A percentile compares a stretch with the other conserved stretches of the same genome.
These are phyloP conservation scores for Ascochyta pisi DNA, from an alignment of 2,329 filamentous ascomycete genomes.

Conservation along the genomic window DNA sequence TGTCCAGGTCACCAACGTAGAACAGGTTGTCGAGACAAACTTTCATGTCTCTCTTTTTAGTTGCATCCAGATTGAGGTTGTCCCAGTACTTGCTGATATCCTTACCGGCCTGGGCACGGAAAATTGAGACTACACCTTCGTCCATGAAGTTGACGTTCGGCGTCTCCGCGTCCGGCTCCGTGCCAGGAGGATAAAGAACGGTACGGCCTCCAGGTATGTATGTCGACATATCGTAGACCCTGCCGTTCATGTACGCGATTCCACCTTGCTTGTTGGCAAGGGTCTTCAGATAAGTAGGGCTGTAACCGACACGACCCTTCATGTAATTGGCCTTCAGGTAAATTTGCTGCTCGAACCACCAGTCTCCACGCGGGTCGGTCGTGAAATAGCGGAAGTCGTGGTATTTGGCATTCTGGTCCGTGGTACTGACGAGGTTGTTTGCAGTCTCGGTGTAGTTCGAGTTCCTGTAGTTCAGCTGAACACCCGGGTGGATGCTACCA, in stretches of 20 bases:
- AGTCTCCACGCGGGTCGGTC: conserved; percentile 83
- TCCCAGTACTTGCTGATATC: conserved; percentile 89
- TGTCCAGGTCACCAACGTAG: conserved; percentile 91
- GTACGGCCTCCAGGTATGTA: conserved; percentile 79
- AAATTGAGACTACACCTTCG: conserved; percentile 73
- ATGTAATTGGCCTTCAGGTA: conserved; percentile 79
- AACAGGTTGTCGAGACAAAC: conserved; percentile 92
- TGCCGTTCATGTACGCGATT: conserved; percentile 78
- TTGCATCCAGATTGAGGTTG: conserved; percentile 65
- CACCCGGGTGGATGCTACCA: conserved; percentile 70
- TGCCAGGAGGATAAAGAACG: conserved; percentile 61
- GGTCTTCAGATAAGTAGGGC: conserved; percentile 74
- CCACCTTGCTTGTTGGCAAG: conserved; percentile 70
- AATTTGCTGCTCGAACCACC: conserved; percentile 90
- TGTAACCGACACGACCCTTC: conserved; percentile 88
- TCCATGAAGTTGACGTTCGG: conserved; percentile 81
- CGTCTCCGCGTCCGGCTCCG: conserved; percentile 52
- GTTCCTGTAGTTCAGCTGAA: conserved; percentile 83
- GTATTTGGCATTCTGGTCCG: conserved; percentile 78
- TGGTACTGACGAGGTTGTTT: conserved; percentile 67
- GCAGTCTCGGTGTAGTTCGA: conserved; percentile 73
- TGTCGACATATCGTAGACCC: conserved; percentile 87
- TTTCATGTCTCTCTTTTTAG: conserved; percentile 71
- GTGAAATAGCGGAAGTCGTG: conserved; percentile 91
- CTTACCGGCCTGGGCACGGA: conserved; percentile 74